phyloP scores from a whole-genome alignment of 768 basidiomycete genomes.

The Suillus subluteus region DNA sequence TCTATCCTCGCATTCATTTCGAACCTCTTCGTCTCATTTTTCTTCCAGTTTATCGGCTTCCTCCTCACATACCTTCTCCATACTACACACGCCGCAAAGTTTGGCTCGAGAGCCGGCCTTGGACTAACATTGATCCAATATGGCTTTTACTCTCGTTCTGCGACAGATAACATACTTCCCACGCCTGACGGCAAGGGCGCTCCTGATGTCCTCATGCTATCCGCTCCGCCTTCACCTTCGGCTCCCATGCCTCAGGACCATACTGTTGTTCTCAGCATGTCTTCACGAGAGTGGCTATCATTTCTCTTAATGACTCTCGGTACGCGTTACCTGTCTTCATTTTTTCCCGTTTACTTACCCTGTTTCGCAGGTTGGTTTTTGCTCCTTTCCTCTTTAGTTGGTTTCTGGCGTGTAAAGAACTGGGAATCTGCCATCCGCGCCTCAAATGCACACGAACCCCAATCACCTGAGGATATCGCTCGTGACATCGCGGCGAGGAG shows the following conservation, averaged over 20 bases:
- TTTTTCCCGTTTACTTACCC: conserved; percentile 9
- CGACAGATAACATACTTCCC: conserved; percentile 33
- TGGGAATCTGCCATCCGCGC: conserved; percentile 77
- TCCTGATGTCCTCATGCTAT: conserved; percentile 24
- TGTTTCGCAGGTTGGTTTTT: conserved; percentile 82
- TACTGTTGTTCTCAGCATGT: conserved; percentile 34
- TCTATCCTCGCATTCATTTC: conserved; percentile 71
- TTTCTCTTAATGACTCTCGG: conserved; percentile 92
- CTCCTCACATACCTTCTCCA: conserved; percentile 91
- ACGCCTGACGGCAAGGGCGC: conserved; percentile 21
- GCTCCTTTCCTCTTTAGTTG: conserved; percentile 78
- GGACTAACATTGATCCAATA: conserved; percentile 94
- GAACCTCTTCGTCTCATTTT: conserved; percentile 86
- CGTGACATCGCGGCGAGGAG: conserved; percentile 54
- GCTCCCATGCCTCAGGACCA: conserved; percentile 17
- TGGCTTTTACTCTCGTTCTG: conserved; percentile 71
- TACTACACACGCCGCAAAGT: conserved; percentile 91
- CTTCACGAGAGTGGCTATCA: conserved; percentile 85
- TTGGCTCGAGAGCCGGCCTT: conserved; percentile 92
- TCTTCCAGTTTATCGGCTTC: conserved; percentile 97
- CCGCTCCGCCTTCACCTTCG: conserved; percentile 29
- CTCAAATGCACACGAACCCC: conserved; percentile 29
- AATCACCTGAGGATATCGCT: conserved; percentile 47
- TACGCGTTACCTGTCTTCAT: conserved; percentile 23
- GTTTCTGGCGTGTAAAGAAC: conserved; percentile 83